phyloP scores from a whole-genome alignment of 2,329 filamentous ascomycete genomes.

The Arachnomyces sp. region DNA sequence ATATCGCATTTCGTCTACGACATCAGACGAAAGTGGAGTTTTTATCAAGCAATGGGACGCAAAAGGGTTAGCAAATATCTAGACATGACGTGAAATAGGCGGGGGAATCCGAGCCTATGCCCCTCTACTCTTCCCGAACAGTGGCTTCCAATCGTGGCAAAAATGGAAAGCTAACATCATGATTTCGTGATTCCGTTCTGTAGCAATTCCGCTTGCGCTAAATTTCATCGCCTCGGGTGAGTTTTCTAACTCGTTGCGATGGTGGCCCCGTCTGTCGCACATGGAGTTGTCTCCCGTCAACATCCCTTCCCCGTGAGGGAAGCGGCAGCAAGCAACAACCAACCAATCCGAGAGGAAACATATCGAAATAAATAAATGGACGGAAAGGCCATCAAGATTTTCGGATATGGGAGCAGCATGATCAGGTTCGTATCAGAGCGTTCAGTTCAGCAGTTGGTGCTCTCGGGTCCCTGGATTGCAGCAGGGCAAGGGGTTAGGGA shows the following conservation, averaged over 20 bases:
- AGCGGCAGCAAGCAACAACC: conserved; percentile 52
- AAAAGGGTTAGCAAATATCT: conserved; percentile 60
- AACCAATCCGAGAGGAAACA: no score
- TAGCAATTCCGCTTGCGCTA: conserved; percentile 71
- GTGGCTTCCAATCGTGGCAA: no score
- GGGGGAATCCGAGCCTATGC: neutral
- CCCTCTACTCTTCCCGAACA: neutral
- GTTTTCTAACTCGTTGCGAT: conserved; percentile 38
- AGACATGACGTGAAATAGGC: neutral
- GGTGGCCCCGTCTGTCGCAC: conserved; percentile 25
- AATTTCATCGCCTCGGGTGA: conserved; percentile 92
- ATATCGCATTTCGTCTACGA: conserved; percentile 49
- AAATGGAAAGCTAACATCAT: neutral
- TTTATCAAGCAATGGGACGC: conserved; percentile 69
- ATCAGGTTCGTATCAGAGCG: conserved; percentile 32
- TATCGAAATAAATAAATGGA: no score
- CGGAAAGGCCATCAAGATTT: no score
- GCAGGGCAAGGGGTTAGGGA: no score
- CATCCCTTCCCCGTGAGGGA: conserved; percentile 25
- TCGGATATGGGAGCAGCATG: conserved; percentile 12
- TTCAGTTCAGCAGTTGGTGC: neutral
- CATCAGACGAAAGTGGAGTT: conserved; percentile 63
- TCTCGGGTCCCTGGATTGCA: neutral
- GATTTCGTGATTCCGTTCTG: conserved; percentile 15
- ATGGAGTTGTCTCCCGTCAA: conserved; percentile 23